These are phyloP conservation scores for Saccharomyces eubayanus DNA, from an alignment of 805 yeast species.

Conservation along the genomic window DNA sequence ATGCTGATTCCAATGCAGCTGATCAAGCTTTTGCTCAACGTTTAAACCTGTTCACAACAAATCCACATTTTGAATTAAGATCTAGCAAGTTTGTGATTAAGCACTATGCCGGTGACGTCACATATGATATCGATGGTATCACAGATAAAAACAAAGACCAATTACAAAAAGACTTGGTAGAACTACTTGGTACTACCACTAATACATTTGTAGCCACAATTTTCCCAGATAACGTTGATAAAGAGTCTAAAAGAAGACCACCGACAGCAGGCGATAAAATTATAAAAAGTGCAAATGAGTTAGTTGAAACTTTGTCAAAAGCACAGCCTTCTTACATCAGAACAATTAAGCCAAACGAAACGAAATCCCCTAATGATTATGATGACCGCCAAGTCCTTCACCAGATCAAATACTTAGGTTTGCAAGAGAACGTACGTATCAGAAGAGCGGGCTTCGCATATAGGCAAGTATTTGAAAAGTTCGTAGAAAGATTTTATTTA, in stretches of 20 bases:
- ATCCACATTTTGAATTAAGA: slow-evolving; percentile 81
- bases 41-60: slow-evolving; percentile 67
- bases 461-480: slow-evolving; percentile 88
- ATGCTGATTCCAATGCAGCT: slow-evolving; percentile 89
- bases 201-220: slow-evolving; percentile 50
- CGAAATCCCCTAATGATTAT: slow-evolving; percentile 79
- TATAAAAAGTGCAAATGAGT: slow-evolving; percentile 74
- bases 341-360: slow-evolving; percentile 92
- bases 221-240: slow-evolving; percentile 57
- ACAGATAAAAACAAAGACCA: slow-evolving; percentile 94
- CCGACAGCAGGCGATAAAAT: slow-evolving; percentile 93
- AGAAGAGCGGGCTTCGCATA: slow-evolving; percentile 97
- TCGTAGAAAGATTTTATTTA: slow-evolving; percentile 83
- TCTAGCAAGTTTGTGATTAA: slow-evolving; percentile 76
- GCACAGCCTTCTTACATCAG: slow-evolving; percentile 90
- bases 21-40: slow-evolving; percentile 91
- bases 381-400: slow-evolving; percentile 82
- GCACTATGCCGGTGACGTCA: slow-evolving; percentile 96
- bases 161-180: slow-evolving; percentile 74
- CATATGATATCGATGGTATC: slow-evolving; percentile 80
- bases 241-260: slow-evolving; percentile 66
- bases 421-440: slow-evolving; percentile 89
- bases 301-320: slow-evolving; percentile 77
- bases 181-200: slow-evolving; percentile 59
- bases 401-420: slow-evolving; percentile 86